Percentiles rank a stretch among this genome's conserved stretches.
phyloP scores from a whole-genome alignment of 108 stramenopile genomes.

The Pseudonitzschia delicatissima region DNA sequence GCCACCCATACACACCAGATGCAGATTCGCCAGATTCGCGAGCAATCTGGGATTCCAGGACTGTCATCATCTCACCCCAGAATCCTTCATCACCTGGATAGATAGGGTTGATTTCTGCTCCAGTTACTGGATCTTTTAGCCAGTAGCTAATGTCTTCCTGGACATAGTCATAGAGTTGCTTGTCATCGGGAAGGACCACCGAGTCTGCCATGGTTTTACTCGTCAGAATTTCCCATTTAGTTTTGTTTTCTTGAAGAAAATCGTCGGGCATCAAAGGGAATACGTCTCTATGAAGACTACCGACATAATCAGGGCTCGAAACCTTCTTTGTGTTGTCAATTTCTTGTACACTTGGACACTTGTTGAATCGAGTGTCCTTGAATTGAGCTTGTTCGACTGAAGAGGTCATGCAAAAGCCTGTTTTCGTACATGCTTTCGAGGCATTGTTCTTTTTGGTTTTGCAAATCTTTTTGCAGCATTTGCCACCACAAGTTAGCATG shows the following conservation, averaged over 20 bases:
- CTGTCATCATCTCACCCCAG: conserved; percentile 26
- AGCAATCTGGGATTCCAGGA: conserved; percentile 9
- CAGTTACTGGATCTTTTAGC: no score
- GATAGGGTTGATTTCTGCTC: background rate
- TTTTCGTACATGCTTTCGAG: no score
- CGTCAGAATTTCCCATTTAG: background rate
- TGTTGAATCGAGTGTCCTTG: conserved; percentile 11
- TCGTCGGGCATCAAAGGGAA: conserved; percentile 17
- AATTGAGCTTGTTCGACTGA: no score
- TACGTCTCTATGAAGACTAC: background rate
- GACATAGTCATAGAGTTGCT: conserved; percentile 3
- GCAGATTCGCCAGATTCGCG: conserved; percentile 1
- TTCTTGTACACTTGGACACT: background rate
- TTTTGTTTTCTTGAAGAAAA: background rate
- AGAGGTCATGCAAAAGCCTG: no score
- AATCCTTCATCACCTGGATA: conserved; percentile 4
- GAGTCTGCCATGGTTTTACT: conserved; percentile 23
- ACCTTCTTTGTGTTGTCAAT: no score
- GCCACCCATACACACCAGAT: conserved; percentile 4
- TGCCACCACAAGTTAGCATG: no score
- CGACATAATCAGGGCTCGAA: conserved; percentile 11
- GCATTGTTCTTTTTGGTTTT: no score
- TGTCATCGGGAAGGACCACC: conserved; percentile 1
- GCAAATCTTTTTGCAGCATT: no score
- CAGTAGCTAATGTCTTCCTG: background rate